These are phyloP conservation scores for Termitomyces sp. DNA, from an alignment of 768 basidiomycete species.

Conservation along the genomic window DNA sequence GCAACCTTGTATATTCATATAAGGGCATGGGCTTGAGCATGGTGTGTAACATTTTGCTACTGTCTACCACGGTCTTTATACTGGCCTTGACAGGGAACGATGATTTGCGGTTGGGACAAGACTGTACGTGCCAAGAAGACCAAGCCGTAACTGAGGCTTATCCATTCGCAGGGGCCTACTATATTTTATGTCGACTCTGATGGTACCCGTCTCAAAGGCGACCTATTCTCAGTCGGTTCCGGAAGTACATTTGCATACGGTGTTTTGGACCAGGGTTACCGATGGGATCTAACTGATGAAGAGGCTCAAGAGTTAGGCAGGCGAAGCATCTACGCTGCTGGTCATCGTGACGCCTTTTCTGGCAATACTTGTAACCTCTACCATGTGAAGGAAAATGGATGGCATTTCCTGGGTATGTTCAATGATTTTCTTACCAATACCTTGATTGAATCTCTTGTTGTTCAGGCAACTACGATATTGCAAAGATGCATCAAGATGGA, in stretches of 20 bases:
- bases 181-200: slow-evolving; percentile 98
- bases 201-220: slow-evolving; percentile 90
- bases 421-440: background rate
- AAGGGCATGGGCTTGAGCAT: slow-evolving; percentile 99
- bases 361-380: slow-evolving; percentile 96
- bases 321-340: slow-evolving; percentile 93
- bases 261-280: slow-evolving; percentile 93
- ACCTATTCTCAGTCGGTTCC: slow-evolving; percentile 98
- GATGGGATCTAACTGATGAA: slow-evolving; percentile 87
- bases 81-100: slow-evolving; percentile 73
- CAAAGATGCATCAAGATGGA: slow-evolving; percentile 87
- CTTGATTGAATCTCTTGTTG: slow-evolving; percentile 4
- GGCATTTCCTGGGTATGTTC: slow-evolving; percentile 86
- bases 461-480: slow-evolving; percentile 88
- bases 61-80: background rate
- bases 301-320: slow-evolving; percentile 94
- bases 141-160: background rate
- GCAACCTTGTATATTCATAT: slow-evolving; percentile 95
- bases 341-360: slow-evolving; percentile 94
- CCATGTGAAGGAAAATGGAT: slow-evolving; percentile 91
- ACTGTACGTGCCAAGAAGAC: slow-evolving; percentile 48
- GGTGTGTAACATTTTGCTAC: slow-evolving; percentile 43
- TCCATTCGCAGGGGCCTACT: slow-evolving; percentile 66
- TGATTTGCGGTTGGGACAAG: slow-evolving; percentile 99
- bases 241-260: slow-evolving; percentile 99